phyloP scores from a whole-genome alignment of 352 stramenopile genomes.

The Elongisporangium senticosum region DNA sequence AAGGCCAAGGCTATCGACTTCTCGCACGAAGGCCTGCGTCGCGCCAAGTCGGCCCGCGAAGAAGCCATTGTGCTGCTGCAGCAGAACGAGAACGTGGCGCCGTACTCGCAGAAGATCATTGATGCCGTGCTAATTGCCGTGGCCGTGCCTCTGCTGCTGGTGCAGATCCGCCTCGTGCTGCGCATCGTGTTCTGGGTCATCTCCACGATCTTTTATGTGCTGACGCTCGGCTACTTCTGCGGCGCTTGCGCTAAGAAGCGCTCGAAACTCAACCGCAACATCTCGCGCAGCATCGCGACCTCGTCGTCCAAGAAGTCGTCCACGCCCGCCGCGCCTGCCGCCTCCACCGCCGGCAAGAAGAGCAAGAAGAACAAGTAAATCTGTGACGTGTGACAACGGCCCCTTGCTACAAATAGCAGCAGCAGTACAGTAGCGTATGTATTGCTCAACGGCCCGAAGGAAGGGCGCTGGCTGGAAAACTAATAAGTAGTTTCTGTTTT shows the following conservation, averaged over 20 bases:
- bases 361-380: slow-evolving; percentile 21
- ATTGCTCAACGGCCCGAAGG: neutral
- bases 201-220: slow-evolving; percentile 38
- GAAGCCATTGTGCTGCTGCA: slow-evolving; percentile 51
- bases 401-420: neutral
- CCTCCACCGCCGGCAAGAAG: slow-evolving; percentile 23
- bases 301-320: slow-evolving; percentile 18
- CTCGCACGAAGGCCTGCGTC: slow-evolving; percentile 40
- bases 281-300: slow-evolving; percentile 15
- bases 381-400: neutral
- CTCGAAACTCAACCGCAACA: slow-evolving; percentile 35
- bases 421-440: neutral
- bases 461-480: neutral
- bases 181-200: slow-evolving; percentile 54
- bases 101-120: slow-evolving; percentile 63
- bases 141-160: slow-evolving; percentile 35
- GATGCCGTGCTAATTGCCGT: slow-evolving; percentile 48
- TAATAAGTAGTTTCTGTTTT: slow-evolving; percentile 1
- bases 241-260: slow-evolving; percentile 26
- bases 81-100: slow-evolving; percentile 51
- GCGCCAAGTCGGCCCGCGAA: slow-evolving; percentile 33
- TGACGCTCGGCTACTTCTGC: slow-evolving; percentile 60
- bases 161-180: slow-evolving; percentile 44
- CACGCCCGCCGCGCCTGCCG: slow-evolving; percentile 11
- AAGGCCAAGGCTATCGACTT: slow-evolving; percentile 28